A percentile compares a stretch with the other conserved stretches of the same genome.
Evolutionary conservation across 1,139 yeast species (phyloP).

Genomic region (Kodamaea fungicola): DNA sequence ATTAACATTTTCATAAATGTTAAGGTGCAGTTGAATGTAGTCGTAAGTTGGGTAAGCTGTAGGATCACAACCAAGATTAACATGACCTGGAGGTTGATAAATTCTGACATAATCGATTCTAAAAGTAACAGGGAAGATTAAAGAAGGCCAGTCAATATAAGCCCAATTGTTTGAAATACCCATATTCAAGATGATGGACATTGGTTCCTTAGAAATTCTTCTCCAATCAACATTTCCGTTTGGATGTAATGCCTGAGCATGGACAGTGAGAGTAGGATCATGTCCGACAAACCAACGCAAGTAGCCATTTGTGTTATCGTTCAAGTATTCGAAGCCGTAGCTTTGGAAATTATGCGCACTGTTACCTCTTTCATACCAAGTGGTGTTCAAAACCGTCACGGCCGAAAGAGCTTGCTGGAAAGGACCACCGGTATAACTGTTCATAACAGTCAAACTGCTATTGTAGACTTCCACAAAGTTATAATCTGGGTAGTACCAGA

Average conservation of each 20-base stretch:
- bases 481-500: constrained; percentile 83
- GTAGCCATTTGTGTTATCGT: constrained; percentile 67
- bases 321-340: constrained; percentile 73
- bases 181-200: constrained; percentile 73
- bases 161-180: constrained; percentile 84
- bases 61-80: constrained; percentile 72
- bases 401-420: constrained; percentile 83
- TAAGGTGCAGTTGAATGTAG: constrained; percentile 61
- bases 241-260: constrained; percentile 65
- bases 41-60: constrained; percentile 66
- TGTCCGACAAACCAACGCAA: constrained; percentile 80
- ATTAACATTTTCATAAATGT: constrained; percentile 62
- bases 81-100: constrained; percentile 61
- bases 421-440: constrained; percentile 79
- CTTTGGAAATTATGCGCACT: constrained; percentile 52
- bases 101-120: constrained; percentile 73
- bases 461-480: constrained; percentile 65
- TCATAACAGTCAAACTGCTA: constrained; percentile 60
- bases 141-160: constrained; percentile 71
- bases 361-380: constrained; percentile 71
- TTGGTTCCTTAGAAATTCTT: constrained; percentile 75
- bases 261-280: constrained; percentile 59
- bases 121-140: constrained; percentile 66
- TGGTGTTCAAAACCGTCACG: constrained; percentile 60
- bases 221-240: constrained; percentile 83